These are phyloP conservation scores for Alternaria ventricosa DNA, from an alignment of 2,329 filamentous ascomycete genomes.

Conservation along the genomic window DNA sequence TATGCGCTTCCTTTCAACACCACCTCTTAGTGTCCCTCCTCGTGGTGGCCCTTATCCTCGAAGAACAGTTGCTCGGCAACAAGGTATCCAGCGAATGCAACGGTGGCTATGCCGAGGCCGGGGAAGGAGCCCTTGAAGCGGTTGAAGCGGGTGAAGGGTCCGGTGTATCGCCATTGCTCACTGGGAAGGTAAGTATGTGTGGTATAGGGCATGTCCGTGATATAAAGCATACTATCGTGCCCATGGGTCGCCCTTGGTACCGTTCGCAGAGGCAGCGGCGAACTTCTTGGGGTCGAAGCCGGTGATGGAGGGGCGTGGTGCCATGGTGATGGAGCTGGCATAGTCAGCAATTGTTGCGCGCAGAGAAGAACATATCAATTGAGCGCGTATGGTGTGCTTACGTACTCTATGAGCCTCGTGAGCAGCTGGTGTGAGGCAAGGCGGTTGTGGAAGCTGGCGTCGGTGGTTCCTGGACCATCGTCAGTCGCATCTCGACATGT, in stretches of 20 bases:
- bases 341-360: conserved; percentile 22
- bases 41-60: conserved; percentile 61
- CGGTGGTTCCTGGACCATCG: conserved; percentile 24
- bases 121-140: conserved; percentile 87
- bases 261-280: conserved; percentile 70
- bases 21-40: conserved; percentile 8
- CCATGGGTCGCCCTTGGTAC: conserved; percentile 67
- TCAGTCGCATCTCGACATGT: conserved; percentile 15
- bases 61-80: conserved; percentile 88
- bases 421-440: conserved; percentile 22
- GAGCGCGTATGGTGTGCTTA: neutral
- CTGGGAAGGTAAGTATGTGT: conserved; percentile 57
- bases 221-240: conserved; percentile 60
- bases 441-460: conserved; percentile 27
- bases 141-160: conserved; percentile 86
- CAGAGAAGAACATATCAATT: conserved; percentile 1
- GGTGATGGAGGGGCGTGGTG: conserved; percentile 75
- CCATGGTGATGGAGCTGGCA: conserved; percentile 52
- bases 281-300: conserved; percentile 89
- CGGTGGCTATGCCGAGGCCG: conserved; percentile 88
- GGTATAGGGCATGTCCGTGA: neutral
- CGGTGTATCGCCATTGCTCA: conserved; percentile 93
- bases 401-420: conserved; percentile 38
- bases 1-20: conserved; percentile 1
- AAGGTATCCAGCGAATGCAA: conserved; percentile 89